Evolutionary conservation across 345 rosid genomes (phyloP), one percentile per base, ranked within the genome.

Genomic region (Euphorbia pulcherrima): DNA sequence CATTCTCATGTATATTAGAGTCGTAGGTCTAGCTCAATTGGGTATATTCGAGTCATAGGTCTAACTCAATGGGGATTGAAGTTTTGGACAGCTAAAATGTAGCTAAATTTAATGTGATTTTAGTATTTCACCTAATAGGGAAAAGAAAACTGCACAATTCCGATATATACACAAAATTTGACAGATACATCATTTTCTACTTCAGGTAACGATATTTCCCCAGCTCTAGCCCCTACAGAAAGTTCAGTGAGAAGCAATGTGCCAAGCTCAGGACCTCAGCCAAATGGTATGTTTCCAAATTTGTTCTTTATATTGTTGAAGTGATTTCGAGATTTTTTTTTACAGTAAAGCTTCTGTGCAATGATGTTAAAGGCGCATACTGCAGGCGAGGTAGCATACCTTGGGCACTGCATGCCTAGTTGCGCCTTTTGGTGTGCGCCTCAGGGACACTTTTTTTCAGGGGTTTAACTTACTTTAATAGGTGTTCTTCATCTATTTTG

Each of bases 191-290:
- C 44, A 50, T 30, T 68, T 48, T 64, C 3, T 29, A 30, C 18
- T 51, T 58, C 68, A 78, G 86, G 72, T 63, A 1, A 57, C 53
- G 52, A 65, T 41, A 57, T 52, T 16, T 67, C 83, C 33, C 81
- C 80, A 60, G 68, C 77, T 68, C 79, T 78, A 18, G 69, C 58
- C 67, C 65, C 77, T 10, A 77, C 60, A 23, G 61, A 26, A 54
- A 72, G 35, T 18, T 62, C 79, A 41, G 52, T 50, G 18, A 52
- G 54, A 37, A 72, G 80, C 63, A 64, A 66, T 64, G 65, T 72
- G 21, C 78, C 77, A 3, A 72, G 77, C 69, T 39, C 78, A 65
- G 69, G 54, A 12, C 51, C 79, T 72, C 78, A 30, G 20, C 69
- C 65, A 54, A 67, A 73, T 65, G 82, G 81, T 79, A 69, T 74